Percentiles rank a stretch among this genome's conserved stretches.
Evolutionary conservation across 1,284 basidiomycete genomes (phyloP).

Genomic region (Apiotrichum montevideense): DNA sequence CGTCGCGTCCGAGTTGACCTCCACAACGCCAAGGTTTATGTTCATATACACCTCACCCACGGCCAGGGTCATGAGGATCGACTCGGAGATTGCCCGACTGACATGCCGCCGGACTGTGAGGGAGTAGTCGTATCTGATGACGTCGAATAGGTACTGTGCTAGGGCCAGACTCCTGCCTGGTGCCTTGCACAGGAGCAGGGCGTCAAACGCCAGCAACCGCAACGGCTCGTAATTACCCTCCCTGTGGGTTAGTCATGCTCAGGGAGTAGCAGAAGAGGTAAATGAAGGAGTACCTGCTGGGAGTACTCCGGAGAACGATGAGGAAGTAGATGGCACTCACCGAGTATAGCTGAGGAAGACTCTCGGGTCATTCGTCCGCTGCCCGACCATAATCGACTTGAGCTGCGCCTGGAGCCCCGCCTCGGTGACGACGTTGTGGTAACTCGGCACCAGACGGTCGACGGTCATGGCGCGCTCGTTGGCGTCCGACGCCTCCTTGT

Average conservation of each 20-base stretch:
- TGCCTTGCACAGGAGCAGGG: constrained; percentile 76
- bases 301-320: background rate
- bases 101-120: constrained; percentile 77
- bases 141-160: constrained; percentile 82
- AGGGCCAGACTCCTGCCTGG: constrained; percentile 52
- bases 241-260: constrained; percentile 47
- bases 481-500: constrained; percentile 67
- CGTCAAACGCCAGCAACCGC: constrained; percentile 86
- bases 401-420: constrained; percentile 83
- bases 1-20: constrained; percentile 21
- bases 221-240: constrained; percentile 91
- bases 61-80: constrained; percentile 76
- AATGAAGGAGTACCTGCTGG: too few species aligned
- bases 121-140: constrained; percentile 80
- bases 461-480: constrained; percentile 89
- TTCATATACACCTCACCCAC: constrained; percentile 72
- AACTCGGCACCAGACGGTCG: constrained; percentile 90
- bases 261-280: too few species aligned
- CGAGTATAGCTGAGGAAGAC: constrained; percentile 84
- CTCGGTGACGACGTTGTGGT: constrained; percentile 87
- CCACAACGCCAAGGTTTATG: constrained; percentile 29
- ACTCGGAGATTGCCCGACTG: constrained; percentile 76
- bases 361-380: constrained; percentile 73
- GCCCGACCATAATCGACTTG: constrained; percentile 68
- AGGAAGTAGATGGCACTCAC: constrained; percentile 48